A percentile compares a stretch with the other conserved stretches of the same genome.
These are phyloP conservation scores for Didymella glomerata DNA, from an alignment of 2,329 filamentous ascomycete species.

Conservation along the genomic window DNA sequence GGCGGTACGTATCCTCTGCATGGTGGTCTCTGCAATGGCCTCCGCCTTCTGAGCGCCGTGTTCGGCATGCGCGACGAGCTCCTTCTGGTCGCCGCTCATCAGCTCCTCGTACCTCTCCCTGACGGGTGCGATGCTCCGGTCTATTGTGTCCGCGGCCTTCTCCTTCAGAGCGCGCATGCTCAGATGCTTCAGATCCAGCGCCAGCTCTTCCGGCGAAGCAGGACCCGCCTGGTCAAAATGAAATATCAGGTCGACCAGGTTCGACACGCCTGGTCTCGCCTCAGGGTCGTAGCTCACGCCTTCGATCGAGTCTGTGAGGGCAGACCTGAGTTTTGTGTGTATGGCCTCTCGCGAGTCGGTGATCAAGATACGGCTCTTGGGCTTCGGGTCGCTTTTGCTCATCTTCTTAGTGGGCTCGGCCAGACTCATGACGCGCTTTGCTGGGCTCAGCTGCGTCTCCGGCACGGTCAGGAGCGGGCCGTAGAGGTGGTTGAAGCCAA, in stretches of 20 bases:
- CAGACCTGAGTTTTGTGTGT: slow-evolving; percentile 71
- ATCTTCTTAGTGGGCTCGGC: slow-evolving; percentile 82
- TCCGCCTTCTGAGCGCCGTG: slow-evolving; percentile 69
- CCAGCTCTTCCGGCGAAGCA: slow-evolving; percentile 56
- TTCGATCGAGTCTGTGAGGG: slow-evolving; percentile 77
- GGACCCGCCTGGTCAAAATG: slow-evolving; percentile 64
- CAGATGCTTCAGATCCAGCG: slow-evolving; percentile 53
- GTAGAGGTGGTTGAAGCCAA: slow-evolving; percentile 87
- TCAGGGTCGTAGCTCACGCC: slow-evolving; percentile 75
- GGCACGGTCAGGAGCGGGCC: slow-evolving; percentile 32
- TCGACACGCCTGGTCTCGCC: slow-evolving; percentile 81
- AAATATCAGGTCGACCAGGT: slow-evolving; percentile 82
- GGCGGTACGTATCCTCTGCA: slow-evolving; percentile 45
- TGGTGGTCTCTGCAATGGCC: slow-evolving; percentile 64
- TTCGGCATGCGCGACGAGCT: slow-evolving; percentile 66
- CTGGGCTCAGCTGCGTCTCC: slow-evolving; percentile 58
- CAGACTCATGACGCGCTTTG: slow-evolving; percentile 90
- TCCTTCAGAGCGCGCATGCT: slow-evolving; percentile 70
- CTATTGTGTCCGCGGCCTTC: slow-evolving; percentile 67
- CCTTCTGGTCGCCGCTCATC: slow-evolving; percentile 59
- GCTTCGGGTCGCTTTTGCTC: slow-evolving; percentile 84
- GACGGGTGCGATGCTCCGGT: slow-evolving; percentile 62
- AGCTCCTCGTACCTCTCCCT: slow-evolving; percentile 65
- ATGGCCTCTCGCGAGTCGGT: slow-evolving; percentile 75
- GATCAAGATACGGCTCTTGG: slow-evolving; percentile 80